Percentiles rank a stretch among this genome's conserved stretches.
phyloP scores from a whole-genome alignment of 2,329 filamentous ascomycete species.

The Pseudogymnoascus sp. region DNA sequence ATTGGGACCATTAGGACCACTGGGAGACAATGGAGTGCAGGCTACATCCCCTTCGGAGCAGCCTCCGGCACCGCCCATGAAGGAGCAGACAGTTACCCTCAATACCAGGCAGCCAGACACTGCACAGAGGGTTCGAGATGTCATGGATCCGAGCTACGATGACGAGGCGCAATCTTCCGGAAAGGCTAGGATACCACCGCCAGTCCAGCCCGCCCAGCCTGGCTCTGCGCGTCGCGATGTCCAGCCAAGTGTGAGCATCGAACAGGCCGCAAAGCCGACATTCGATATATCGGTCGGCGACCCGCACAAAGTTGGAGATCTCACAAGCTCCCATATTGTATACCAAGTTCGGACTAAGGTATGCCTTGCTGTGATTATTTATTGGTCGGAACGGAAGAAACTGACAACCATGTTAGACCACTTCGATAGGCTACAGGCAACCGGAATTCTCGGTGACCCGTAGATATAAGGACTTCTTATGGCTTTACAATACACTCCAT shows the following conservation, averaged over 20 bases:
- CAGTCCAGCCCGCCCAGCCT: constrained; percentile 50
- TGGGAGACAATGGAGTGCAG: constrained; percentile 40
- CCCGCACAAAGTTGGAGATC: constrained; percentile 93
- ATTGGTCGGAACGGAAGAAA: neutral
- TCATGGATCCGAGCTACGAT: constrained; percentile 61
- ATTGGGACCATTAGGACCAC: constrained; percentile 48
- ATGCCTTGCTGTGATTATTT: constrained; percentile 18
- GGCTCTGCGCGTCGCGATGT: constrained; percentile 44
- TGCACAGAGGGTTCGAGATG: constrained; percentile 36
- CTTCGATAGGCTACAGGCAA: constrained; percentile 90
- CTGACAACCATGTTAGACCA: constrained; percentile 52
- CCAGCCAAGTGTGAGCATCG: constrained; percentile 77
- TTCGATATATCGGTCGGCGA: constrained; percentile 92
- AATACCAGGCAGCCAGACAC: constrained; percentile 36
- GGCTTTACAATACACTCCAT: constrained; percentile 93
- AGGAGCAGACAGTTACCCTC: constrained; percentile 56
- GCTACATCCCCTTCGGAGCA: constrained; percentile 35
- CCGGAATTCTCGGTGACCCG: constrained; percentile 89
- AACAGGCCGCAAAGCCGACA: constrained; percentile 85
- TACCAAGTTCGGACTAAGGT: constrained; percentile 94
- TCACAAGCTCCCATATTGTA: constrained; percentile 95
- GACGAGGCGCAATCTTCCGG: constrained; percentile 47
- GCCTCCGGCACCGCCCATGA: constrained; percentile 61
- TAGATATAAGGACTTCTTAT: constrained; percentile 92
- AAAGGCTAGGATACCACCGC: constrained; percentile 57